A percentile compares a stretch with the other conserved stretches of the same genome.
Conservation (phyloP, 352 stramenopile genomes). For the Pythium sukuiense region DNA sequence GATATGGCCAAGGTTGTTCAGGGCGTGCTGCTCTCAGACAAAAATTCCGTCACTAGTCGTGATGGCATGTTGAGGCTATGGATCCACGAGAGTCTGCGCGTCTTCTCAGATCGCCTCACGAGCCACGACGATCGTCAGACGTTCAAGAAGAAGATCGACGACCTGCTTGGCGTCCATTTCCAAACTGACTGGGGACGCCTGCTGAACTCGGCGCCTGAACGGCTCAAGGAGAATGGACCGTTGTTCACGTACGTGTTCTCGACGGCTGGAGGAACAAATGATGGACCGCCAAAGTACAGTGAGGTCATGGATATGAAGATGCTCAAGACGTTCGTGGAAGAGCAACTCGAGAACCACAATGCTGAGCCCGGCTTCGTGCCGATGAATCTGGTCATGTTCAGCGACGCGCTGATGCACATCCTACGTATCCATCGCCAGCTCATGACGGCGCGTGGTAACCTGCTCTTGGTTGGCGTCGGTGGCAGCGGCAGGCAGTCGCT, state of each 20-base stretch:
- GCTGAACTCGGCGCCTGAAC: slow-evolving; percentile 52
- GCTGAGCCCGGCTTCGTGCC: slow-evolving; percentile 84
- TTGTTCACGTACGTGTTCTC: slow-evolving; percentile 85
- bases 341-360: slow-evolving; percentile 92
- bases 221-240: slow-evolving; percentile 76
- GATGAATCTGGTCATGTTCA: slow-evolving; percentile 92
- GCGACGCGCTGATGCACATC: slow-evolving; percentile 90
- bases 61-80: slow-evolving; percentile 84
- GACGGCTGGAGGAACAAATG: slow-evolving; percentile 29
- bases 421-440: slow-evolving; percentile 90
- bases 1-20: slow-evolving; percentile 91
- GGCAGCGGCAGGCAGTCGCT: slow-evolving; percentile 90
- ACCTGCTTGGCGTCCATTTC: slow-evolving; percentile 73
- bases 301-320: slow-evolving; percentile 86
- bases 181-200: slow-evolving; percentile 78
- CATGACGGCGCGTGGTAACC: slow-evolving; percentile 86
- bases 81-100: slow-evolving; percentile 88
- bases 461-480: slow-evolving; percentile 92
- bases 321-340: slow-evolving; percentile 89
- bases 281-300: slow-evolving; percentile 48
- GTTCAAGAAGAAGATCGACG: slow-evolving; percentile 88
- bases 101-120: slow-evolving; percentile 92
- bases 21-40: slow-evolving; percentile 74
- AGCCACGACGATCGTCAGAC: slow-evolving; percentile 83
- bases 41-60: slow-evolving; percentile 63